phyloP scores from a whole-genome alignment of 306 rosid species.

The Castanea mollissima region DNA sequence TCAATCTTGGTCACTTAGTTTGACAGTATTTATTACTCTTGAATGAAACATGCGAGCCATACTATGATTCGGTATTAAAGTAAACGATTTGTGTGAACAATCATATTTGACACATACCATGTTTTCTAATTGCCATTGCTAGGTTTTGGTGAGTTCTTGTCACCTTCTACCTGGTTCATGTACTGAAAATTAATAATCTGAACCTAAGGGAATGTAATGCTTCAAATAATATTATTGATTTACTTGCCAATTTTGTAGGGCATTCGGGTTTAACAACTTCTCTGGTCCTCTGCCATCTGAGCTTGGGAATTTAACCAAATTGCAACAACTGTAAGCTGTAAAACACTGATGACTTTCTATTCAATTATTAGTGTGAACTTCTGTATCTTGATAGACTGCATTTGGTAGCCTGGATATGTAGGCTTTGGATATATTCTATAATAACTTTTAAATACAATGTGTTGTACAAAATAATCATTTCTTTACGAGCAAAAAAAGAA shows the following conservation, averaged over 20 bases:
- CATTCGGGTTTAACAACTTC: constrained; percentile 58
- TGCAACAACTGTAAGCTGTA: constrained; percentile 56
- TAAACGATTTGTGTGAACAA: too few species aligned
- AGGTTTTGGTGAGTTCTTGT: neutral
- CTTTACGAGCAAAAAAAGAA: too few species aligned
- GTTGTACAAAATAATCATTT: too few species aligned
- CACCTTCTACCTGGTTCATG: neutral
- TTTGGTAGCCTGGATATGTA: neutral
- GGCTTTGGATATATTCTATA: neutral
- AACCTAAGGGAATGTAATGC: neutral
- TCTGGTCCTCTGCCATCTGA: constrained; percentile 76
- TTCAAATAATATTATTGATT: neutral
- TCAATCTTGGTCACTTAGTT: neutral
- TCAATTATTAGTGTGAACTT: neutral
- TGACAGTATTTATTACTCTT: neutral
- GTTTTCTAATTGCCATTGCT: neutral
- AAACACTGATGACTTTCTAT: neutral
- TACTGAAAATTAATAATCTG: neutral
- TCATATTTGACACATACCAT: too few species aligned
- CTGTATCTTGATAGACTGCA: neutral
- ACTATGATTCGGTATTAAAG: neutral
- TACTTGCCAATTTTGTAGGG: constrained; percentile 38
- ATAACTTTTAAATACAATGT: neutral
- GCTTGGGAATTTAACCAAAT: constrained; percentile 54
- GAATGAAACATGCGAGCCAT: neutral